Conservation (phyloP, 306 rosid species). For the Cucurbita ficifolia region DNA sequence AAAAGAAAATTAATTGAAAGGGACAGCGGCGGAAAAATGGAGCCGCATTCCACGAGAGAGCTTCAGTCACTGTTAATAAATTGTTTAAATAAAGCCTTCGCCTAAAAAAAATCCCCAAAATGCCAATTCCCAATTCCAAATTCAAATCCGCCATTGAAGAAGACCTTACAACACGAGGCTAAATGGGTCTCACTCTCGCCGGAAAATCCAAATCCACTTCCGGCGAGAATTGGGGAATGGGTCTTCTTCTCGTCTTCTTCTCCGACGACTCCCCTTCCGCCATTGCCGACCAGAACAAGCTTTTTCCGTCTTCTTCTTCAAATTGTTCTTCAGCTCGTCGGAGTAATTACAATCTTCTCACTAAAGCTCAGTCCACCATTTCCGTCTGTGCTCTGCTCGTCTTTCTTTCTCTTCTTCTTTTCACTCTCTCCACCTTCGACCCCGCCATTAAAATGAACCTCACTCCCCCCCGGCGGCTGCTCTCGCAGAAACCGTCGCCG, state of each 20-base stretch:
- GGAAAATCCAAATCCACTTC: slow-evolving; percentile 18
- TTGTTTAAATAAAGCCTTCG: background rate
- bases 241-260: slow-evolving; percentile 52
- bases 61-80: background rate
- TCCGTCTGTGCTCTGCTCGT: slow-evolving; percentile 63
- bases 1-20: background rate
- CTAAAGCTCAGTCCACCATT: slow-evolving; percentile 62
- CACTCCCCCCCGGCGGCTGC: slow-evolving; percentile 20
- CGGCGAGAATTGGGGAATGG: slow-evolving; percentile 40
- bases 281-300: slow-evolving; percentile 21
- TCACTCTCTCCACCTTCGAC: slow-evolving; percentile 75
- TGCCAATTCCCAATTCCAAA: background rate
- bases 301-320: slow-evolving; percentile 3
- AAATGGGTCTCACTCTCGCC: slow-evolving; percentile 16
- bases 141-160: background rate
- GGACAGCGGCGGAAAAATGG: background rate
- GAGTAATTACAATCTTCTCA: slow-evolving; percentile 18
- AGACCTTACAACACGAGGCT: no score
- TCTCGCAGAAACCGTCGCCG: slow-evolving; percentile 6
- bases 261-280: slow-evolving; percentile 31
- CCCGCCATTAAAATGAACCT: slow-evolving; percentile 17
- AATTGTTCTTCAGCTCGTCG: slow-evolving; percentile 15
- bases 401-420: slow-evolving; percentile 62
- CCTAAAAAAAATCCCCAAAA: background rate
- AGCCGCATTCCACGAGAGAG: background rate